These are phyloP conservation scores for Vanrija humicola DNA, from an alignment of 1,284 basidiomycete species.

Conservation along the genomic window DNA sequence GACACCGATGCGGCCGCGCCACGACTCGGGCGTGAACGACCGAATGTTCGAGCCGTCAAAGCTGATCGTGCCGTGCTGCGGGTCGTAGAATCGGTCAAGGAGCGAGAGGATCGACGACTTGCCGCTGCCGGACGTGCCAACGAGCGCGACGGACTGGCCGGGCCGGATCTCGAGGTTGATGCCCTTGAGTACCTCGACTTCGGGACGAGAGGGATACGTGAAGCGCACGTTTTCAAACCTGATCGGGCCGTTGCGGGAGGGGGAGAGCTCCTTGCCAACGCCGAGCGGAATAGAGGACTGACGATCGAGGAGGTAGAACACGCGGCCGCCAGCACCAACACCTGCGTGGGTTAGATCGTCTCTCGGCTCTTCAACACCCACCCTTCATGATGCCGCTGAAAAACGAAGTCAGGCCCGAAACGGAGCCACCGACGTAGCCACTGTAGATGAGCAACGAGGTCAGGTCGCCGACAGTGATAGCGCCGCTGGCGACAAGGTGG, in stretches of 20 bases:
- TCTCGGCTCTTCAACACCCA: too few relatives aligned
- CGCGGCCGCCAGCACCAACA: conserved; percentile 84
- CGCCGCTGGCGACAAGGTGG: conserved; percentile 77
- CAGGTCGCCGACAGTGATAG: conserved; percentile 85
- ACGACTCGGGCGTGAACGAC: conserved; percentile 74
- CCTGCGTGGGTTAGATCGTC: conserved; percentile 50
- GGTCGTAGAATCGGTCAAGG: conserved; percentile 89
- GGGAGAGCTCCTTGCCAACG: conserved; percentile 58
- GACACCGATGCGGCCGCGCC: conserved; percentile 80
- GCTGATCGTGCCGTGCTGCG: conserved; percentile 70
- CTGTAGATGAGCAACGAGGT: conserved; percentile 90
- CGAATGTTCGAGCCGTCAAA: conserved; percentile 87
- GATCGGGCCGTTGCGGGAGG: conserved; percentile 61
- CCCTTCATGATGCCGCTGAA: conserved; percentile 49
- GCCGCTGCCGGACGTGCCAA: conserved; percentile 84
- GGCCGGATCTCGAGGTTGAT: conserved; percentile 71
- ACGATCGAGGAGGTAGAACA: conserved; percentile 88
- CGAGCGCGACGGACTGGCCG: conserved; percentile 85
- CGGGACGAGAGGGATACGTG: conserved; percentile 78
- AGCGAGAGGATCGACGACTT: conserved; percentile 89
- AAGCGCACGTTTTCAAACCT: conserved; percentile 77
- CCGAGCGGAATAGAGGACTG: conserved; percentile 65
- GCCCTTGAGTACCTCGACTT: conserved; percentile 70
- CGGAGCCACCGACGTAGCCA: conserved; percentile 57
- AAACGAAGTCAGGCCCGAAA: conserved; percentile 50